These are phyloP conservation scores for Malus domestica DNA, from an alignment of 306 rosid species.

Conservation along the genomic window DNA sequence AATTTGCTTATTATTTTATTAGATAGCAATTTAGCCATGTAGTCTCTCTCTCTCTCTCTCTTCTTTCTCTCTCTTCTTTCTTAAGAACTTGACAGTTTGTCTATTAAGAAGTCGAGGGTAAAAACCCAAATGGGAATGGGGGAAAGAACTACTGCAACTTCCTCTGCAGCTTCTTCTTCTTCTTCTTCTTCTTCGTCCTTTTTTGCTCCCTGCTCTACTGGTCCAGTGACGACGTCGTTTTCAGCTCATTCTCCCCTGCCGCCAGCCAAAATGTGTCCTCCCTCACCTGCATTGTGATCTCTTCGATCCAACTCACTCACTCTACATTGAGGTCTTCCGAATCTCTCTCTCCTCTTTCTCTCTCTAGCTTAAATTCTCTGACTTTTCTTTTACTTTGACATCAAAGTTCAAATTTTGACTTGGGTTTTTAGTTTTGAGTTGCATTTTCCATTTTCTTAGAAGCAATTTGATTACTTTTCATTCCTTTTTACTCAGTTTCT, in stretches of 20 bases:
- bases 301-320: conserved; percentile 38
- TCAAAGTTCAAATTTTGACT: not conserved
- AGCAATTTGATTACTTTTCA: not conserved
- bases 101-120: conserved; percentile 6
- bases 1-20: too few species aligned
- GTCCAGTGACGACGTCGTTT: conserved; percentile 49
- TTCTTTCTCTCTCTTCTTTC: not conserved
- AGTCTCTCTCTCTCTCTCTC: not conserved
- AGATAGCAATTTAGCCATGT: not conserved
- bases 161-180: conserved; percentile 43
- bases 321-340: conserved; percentile 26
- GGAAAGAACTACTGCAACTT: conserved; percentile 65
- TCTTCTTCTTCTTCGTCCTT: conserved; percentile 19
- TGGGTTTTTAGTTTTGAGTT: not conserved
- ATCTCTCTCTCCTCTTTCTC: not conserved
- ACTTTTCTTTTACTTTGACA: not conserved
- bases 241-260: conserved; percentile 24
- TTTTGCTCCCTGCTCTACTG: conserved; percentile 1
- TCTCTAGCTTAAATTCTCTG: not conserved
- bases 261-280: not conserved
- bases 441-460: conserved; percentile 5
- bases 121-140: conserved; percentile 37
- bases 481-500: not conserved
- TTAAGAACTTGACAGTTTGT: conserved; percentile 39
- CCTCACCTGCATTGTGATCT: conserved; percentile 34